Evolutionary conservation across 2,329 filamentous ascomycete genomes (phyloP), one percentile per base, ranked within the genome.

Genomic region (Aspergillus calidoustus): DNA sequence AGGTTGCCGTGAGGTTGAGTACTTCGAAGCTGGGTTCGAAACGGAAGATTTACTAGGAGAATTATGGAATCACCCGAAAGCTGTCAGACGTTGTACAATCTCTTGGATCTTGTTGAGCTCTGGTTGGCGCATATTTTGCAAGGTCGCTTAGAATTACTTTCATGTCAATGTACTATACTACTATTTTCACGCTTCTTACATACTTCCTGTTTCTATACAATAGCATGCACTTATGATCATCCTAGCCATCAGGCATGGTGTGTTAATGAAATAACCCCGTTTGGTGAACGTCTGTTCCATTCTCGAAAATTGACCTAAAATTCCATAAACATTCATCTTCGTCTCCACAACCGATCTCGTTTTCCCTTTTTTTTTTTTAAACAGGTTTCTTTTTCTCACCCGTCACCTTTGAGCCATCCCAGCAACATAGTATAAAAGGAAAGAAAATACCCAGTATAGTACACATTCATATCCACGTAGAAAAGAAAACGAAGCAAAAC

Each of bases 371-470:
- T 28, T 79, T 78, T 46, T 71, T 69, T 46, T 23, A 79, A 79
- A 78, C 34, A 71, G 69, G 38, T 75, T 60, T 76, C 68, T 80
- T 81, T 68, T 83, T 34, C 19, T 22, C 46, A 38, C 28, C 31
- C 25, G 38, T 34, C 34, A 25, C 50, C 22, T 23, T 30, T 49
- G 28, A 25, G 38, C 19, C 47, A 46, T 44, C 30, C n/a, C 9
- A n/a, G 7, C 47, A 54, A 43, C 34, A 56, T 23, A 53, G n/a
- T 54, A 55, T 41, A 54, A 58, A 52, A 38, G 25, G 53, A 49
- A 57, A 54, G 19, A 23, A 30, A 11, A 54, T 41, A 59, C 41
- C 49, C 28, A 51, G 19, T 64, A 60, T 62, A 62, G 28, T 60
- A 62, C 56, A 64, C 31, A 23, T 38, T 46, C 49, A 54, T 30